Conservation (phyloP, 495 filamentous ascomycete species). For the Massariosphaeria phaeospora region DNA sequence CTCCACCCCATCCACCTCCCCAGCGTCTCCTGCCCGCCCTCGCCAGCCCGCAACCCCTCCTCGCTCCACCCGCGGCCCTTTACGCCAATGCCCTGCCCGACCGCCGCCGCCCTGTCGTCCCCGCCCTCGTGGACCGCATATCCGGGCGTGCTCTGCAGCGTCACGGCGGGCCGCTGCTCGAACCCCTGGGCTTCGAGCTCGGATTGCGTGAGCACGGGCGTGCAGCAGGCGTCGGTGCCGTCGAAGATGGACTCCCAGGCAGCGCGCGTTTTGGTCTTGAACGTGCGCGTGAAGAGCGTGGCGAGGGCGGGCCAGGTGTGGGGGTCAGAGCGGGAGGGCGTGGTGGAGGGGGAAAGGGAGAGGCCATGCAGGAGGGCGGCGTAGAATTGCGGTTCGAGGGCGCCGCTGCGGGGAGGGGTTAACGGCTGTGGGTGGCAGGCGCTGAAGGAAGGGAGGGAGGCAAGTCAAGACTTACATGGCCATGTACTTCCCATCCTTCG, state of each 20-base stretch:
- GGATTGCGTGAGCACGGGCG: constrained; percentile 68
- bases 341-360: constrained; percentile 47
- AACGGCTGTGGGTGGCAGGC: background rate
- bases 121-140: constrained; percentile 45
- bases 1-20: constrained; percentile 75
- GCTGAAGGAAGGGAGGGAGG: background rate
- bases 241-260: constrained; percentile 88
- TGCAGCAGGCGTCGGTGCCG: constrained; percentile 85
- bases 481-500: constrained; percentile 74
- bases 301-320: constrained; percentile 61
- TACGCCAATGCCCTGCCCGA: constrained; percentile 47
- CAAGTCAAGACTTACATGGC: constrained; percentile 56
- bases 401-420: constrained; percentile 48
- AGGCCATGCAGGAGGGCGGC: constrained; percentile 59
- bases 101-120: constrained; percentile 42
- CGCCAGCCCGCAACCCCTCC: constrained; percentile 55
- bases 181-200: constrained; percentile 66
- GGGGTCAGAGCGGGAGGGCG: constrained; percentile 55
- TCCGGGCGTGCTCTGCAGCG: constrained; percentile 60
- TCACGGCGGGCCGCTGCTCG: constrained; percentile 72
- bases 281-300: constrained; percentile 55
- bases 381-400: constrained; percentile 85
- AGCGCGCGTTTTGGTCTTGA: constrained; percentile 65
- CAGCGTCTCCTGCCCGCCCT: constrained; percentile 66
- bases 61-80: constrained; percentile 52